Evolutionary conservation across 2,329 filamentous ascomycete genomes (phyloP), one percentile per base, ranked within the genome.

Genomic region (Podosphaera fusca): DNA sequence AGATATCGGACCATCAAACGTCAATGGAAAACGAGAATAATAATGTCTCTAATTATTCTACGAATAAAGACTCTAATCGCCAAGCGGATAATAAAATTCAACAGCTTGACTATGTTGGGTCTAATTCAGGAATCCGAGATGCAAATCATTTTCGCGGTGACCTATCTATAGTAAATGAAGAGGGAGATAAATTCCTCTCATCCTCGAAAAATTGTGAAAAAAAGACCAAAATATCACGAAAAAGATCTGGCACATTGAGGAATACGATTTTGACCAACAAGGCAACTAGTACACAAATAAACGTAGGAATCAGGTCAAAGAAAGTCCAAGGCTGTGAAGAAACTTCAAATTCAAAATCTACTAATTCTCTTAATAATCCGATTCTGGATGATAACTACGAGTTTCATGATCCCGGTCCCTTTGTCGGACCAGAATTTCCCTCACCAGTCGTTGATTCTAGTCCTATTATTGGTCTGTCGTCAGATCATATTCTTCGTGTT

Each of bases 381-480:
- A 42, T 57, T 5, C 33, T 62, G 12, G 61, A 67, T 42, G 64
- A 66, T 51, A 63, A 59, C 30, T 59, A 65, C 40, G 64, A 67
- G 56, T 65, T 65, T 46, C 42, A 59, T 35, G 63, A 55, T 61
- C 60, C 65, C 2, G 68, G 67, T 36, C 73, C 74, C 0, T 77
- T 80, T 58, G 69, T 71, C 5, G 72, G 79, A 31, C 68, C 72
- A 0, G 65, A 71, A 0, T 81, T 81, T 60, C 78, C 77, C 6
- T 49, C 59, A 3, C 67, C 69, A 21, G 67, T 77, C 21, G 69
- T 68, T 2, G 75, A 79, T 62, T 71, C 75, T 38, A 78, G 77
- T 30, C 72, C 72, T 2, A 70, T 82, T 4, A 68, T 74, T 12
- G 78, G 78, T 7, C 62, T 79, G 1, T 74, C 74, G 0, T 69